These are phyloP conservation scores for Fusarium phyllophilum DNA, from an alignment of 2,329 filamentous ascomycete genomes.

Conservation along the genomic window DNA sequence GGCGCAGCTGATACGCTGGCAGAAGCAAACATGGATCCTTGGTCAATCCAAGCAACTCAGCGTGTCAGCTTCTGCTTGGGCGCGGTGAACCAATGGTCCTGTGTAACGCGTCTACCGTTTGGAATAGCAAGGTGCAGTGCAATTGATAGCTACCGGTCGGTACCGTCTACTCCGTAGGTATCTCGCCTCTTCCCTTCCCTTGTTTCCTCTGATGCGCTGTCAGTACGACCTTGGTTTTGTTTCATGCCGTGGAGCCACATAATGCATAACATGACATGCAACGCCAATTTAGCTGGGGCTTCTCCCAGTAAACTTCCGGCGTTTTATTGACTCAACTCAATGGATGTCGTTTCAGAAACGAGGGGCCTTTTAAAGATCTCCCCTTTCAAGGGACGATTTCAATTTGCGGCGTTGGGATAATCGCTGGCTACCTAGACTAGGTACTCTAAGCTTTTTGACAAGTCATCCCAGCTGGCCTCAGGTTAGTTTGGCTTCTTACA, in stretches of 20 bases:
- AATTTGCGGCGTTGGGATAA: constrained; percentile 8
- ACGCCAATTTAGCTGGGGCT: constrained; percentile 34
- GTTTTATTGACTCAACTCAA: constrained; percentile 1
- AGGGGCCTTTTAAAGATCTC: constrained; percentile 2
- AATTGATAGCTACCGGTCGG: not conserved
- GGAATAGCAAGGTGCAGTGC: not conserved
- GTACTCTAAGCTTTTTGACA: not conserved
- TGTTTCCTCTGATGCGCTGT: constrained; percentile 39
- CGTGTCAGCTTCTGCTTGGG: constrained; percentile 35
- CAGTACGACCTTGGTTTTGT: constrained; percentile 36
- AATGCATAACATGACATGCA: constrained; percentile 36
- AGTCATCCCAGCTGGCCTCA: constrained; percentile 27
- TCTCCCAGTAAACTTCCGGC: constrained; percentile 8
- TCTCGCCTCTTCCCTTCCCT: not conserved
- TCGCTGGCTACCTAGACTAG: not conserved
- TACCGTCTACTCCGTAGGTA: not conserved
- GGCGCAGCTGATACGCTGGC: constrained; percentile 20
- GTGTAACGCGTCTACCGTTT: constrained; percentile 2
- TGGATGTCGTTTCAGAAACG: constrained; percentile 29
- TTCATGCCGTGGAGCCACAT: constrained; percentile 42
- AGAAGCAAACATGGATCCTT: not conserved
- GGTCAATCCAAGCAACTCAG: constrained; percentile 1
- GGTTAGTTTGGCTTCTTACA: constrained; percentile 6
- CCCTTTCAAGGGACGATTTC: not conserved
- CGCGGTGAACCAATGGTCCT: not conserved